Evolutionary conservation across 2,329 filamentous ascomycete genomes (phyloP), one percentile per base, ranked within the genome.

Genomic region (Zymoseptoria tritici): DNA sequence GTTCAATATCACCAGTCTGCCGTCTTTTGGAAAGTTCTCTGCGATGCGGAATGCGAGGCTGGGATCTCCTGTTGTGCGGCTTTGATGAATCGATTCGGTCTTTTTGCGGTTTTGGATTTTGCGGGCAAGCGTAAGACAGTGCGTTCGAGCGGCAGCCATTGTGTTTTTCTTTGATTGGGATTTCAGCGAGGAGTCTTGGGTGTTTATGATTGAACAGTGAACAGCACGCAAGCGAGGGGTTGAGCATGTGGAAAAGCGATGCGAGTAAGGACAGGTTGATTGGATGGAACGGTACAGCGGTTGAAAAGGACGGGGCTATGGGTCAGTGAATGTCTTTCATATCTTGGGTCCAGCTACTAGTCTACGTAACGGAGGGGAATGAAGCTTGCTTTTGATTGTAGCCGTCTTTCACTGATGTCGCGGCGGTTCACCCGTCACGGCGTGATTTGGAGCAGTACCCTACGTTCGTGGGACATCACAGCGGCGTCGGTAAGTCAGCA

Each of bases 121-220:
- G 54, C 6, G 22, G n/a, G 54, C 29, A 53, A 26, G 13, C 13
- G 36, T n/a, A n/a, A 29, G 16, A 13, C 49, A 52, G 36, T 56
- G 55, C 64, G 64, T 65, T 64, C 57, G 50, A 66, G 64, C 64
- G 66, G 36, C 49, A 50, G 42, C 36, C 55, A 26, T 31, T 53
- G 9, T 49, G 42, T 54, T 20, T 31, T 24, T 56, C 11, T 21
- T 53, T 42, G 6, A 46, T 16, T 46, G 26, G 7, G 26, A 9
- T 29, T 29, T 9, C 26, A 62, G 60, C 59, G 60, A 54, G 61
- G 63, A 65, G 61, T 65, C 56, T 56, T 20, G 55, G 57, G 26
- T 16, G 16, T 16, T 46, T 29, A 29, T 29, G 11, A 42, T 5
- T 42, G n/a, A n/a, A n/a, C n/a, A n/a, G n/a, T n/a, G 36, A n/a